A percentile compares a stretch with the other conserved stretches of the same genome.
These are phyloP conservation scores for Sporothrix inflata DNA, from an alignment of 2,329 filamentous ascomycete genomes.

Conservation along the genomic window DNA sequence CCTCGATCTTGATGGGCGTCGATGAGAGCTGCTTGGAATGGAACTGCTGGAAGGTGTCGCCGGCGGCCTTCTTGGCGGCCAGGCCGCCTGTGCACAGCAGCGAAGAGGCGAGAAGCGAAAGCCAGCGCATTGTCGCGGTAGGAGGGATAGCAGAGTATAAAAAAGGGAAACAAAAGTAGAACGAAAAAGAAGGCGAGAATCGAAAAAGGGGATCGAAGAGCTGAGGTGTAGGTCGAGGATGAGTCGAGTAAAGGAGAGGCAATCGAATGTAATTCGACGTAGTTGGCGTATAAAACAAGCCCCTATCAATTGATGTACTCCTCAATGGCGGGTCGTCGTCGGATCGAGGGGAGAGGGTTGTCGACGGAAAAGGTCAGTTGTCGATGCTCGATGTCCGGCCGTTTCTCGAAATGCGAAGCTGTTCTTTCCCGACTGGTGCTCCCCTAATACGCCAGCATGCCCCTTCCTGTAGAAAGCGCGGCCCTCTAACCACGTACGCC, in stretches of 20 bases:
- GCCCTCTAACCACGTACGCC: slow-evolving; percentile 34
- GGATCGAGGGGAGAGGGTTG: not conserved
- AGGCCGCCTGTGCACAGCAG: slow-evolving; percentile 61
- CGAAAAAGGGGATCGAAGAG: not conserved
- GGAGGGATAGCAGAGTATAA: not conserved
- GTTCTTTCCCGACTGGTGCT: slow-evolving; percentile 15
- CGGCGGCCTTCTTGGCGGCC: slow-evolving; percentile 62
- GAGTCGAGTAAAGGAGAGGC: not conserved
- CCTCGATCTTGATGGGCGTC: slow-evolving; percentile 75
- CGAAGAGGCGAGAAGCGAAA: slow-evolving; percentile 65
- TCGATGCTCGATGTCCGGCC: slow-evolving; percentile 11
- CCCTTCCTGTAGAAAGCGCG: slow-evolving; percentile 15
- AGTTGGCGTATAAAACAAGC: not conserved
- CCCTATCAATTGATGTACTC: not conserved
- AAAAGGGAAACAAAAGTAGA: not conserved
- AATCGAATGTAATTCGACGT: slow-evolving; percentile 7
- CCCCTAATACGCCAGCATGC: not conserved
- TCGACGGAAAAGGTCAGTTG: not conserved
- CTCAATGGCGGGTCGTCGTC: not conserved
- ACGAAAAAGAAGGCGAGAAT: not conserved
- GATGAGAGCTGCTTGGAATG: slow-evolving; percentile 67
- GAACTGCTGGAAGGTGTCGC: slow-evolving; percentile 71
- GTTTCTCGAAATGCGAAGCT: slow-evolving; percentile 26
- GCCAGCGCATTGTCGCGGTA: slow-evolving; percentile 66
- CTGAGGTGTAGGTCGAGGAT: not conserved